phyloP scores from a whole-genome alignment of 805 yeast species.

The Ogataea methylovora region DNA sequence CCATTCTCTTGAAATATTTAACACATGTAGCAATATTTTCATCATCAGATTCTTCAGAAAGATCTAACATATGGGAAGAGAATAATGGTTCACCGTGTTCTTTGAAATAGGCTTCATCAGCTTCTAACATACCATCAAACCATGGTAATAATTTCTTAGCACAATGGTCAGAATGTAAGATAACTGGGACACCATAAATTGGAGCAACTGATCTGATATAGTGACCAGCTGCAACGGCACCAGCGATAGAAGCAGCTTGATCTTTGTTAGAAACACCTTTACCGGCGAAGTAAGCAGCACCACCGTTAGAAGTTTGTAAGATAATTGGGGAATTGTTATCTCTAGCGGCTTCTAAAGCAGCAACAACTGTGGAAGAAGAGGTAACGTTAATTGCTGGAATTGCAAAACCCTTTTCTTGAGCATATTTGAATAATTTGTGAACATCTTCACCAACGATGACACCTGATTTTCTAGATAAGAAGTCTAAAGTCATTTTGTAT shows the following conservation, averaged over 20 bases:
- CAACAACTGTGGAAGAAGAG: slow-evolving; percentile 93
- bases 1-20: slow-evolving; percentile 90
- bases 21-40: slow-evolving; percentile 92
- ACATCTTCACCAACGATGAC: slow-evolving; percentile 99
- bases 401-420: slow-evolving; percentile 89
- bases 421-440: slow-evolving; percentile 76
- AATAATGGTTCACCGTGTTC: slow-evolving; percentile 89
- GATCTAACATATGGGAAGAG: slow-evolving; percentile 98
- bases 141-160: slow-evolving; percentile 97
- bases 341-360: slow-evolving; percentile 96
- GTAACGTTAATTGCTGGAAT: slow-evolving; percentile 99
- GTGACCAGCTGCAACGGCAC: slow-evolving; percentile 96
- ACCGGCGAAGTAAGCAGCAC: slow-evolving; percentile 99
- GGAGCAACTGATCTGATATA: slow-evolving; percentile 97
- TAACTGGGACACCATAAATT: slow-evolving; percentile 91
- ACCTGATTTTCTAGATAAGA: slow-evolving; percentile 87
- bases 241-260: slow-evolving; percentile 91
- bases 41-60: slow-evolving; percentile 94
- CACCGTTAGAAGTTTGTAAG: slow-evolving; percentile 96
- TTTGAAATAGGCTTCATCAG: slow-evolving; percentile 89
- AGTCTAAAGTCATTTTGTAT: slow-evolving; percentile 38
- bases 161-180: slow-evolving; percentile 97
- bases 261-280: slow-evolving; percentile 93
- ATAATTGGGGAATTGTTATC: slow-evolving; percentile 93
- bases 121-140: slow-evolving; percentile 97